Evolutionary conservation across 441 rosid species (phyloP), one percentile per base, ranked within the genome.

Genomic region (Caryocar brasiliense): DNA sequence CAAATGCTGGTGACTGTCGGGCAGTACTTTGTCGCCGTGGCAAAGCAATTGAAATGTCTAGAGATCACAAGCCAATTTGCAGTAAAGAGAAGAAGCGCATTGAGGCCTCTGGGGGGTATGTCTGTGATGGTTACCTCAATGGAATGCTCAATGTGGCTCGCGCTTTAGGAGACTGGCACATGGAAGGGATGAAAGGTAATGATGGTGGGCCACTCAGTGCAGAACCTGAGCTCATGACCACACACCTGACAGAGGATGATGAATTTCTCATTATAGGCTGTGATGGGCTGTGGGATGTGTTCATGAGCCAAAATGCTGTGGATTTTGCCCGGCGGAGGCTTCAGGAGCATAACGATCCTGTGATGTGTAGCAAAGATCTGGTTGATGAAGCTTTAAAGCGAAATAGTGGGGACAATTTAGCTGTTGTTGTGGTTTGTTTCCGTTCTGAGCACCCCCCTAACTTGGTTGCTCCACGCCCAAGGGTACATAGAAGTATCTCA

Each of bases 281-380:
- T 27, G 95, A 89, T 38, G 95, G 95, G 25, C 72, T 85, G 11
- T 89, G 93, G 97, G 97, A 89, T 43, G 95, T 85, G 45, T 89
- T 89, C 45, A 59, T 69, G 62, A 83, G 91, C 75, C 86, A 89
- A 67, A 85, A 89, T 60, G 93, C 93, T 3, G 76, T 89, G 32
- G 95, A 89, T 71, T 89, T 89, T 36, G 93, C 93, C n/a, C 68
- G 97, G 51, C 68, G 88, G 56, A 78, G 82, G 62, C 77, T 85
- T 25, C 93, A 81, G 48, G 83, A 76, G 62, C 97, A 85, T 70
- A 85, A 89, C 11, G 86, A 89, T 54, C 97, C 95, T 0, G 73
- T 34, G 22, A 47, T 47, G 64, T 89, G 93, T 53, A 73, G 90
- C 57, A 78, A 72, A 71, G 95, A 89, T 46, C 54, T 89, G 22